Evolutionary conservation across 2,329 filamentous ascomycete genomes (phyloP).

Genomic region (Botrytis galanthina): DNA sequence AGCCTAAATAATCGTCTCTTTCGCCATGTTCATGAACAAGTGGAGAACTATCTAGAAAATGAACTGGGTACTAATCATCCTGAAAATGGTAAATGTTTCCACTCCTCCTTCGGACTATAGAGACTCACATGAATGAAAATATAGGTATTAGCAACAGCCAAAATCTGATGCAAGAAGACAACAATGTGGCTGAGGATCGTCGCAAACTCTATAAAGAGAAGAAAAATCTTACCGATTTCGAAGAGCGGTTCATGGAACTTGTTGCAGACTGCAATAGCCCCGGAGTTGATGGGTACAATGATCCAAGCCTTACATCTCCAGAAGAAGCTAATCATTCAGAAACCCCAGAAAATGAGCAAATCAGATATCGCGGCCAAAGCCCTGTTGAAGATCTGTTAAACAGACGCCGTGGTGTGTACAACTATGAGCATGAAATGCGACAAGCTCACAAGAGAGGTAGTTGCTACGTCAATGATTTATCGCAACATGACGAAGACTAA

Average conservation of each 20-base stretch:
- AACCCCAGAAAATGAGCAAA: no score
- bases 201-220: not conserved
- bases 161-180: slow-evolving; percentile 2
- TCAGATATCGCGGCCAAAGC: not conserved
- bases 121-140: not conserved
- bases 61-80: slow-evolving; percentile 20
- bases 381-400: not conserved
- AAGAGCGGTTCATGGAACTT: not conserved
- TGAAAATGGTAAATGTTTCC: slow-evolving; percentile 17
- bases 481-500: no score
- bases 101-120: no score
- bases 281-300: not conserved
- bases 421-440: not conserved
- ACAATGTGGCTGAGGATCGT: not conserved
- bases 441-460: not conserved
- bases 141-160: not conserved
- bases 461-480: not conserved
- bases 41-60: slow-evolving; percentile 23
- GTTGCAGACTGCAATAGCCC: not conserved
- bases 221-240: not conserved
- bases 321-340: not conserved
- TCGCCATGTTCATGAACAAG: slow-evolving; percentile 11
- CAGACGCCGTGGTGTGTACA: not conserved
- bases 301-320: no score
- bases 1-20: slow-evolving; percentile 24